Percentiles rank a stretch among this genome's conserved stretches.
Conservation (phyloP, 257 asterid species). For the Nicotiana noctiflora region DNA sequence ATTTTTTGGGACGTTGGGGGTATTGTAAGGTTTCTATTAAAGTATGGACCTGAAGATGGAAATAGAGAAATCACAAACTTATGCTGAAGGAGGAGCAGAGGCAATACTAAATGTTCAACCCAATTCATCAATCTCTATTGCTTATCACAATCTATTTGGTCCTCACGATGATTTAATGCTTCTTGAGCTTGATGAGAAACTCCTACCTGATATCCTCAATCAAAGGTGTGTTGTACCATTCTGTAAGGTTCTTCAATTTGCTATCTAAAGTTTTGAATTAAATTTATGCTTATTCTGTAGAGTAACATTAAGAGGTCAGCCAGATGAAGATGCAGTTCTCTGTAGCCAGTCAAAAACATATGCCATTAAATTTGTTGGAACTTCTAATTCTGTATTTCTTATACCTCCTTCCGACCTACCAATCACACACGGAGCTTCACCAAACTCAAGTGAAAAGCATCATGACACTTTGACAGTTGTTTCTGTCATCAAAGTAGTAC, state of each 20-base stretch:
- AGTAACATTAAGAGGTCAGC: slow-evolving; percentile 83
- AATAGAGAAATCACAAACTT: slow-evolving; percentile 21
- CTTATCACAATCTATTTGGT: slow-evolving; percentile 67
- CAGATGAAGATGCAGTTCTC: slow-evolving; percentile 90
- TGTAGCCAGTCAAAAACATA: slow-evolving; percentile 80
- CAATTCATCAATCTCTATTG: slow-evolving; percentile 50
- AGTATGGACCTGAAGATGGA: neutral
- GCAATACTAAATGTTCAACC: slow-evolving; percentile 60
- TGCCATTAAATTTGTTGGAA: slow-evolving; percentile 84
- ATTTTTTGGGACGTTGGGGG: neutral
- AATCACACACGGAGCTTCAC: slow-evolving; percentile 14
- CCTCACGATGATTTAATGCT: slow-evolving; percentile 71
- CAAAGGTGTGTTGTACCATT: slow-evolving; percentile 45
- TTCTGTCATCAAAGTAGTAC: slow-evolving; percentile 63
- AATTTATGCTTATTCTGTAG: slow-evolving; percentile 24
- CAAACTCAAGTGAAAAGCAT: slow-evolving; percentile 25
- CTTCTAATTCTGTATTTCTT: slow-evolving; percentile 83
- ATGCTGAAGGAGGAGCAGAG: slow-evolving; percentile 58
- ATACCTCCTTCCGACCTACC: slow-evolving; percentile 53
- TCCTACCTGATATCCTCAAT: slow-evolving; percentile 61
- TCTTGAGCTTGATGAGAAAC: slow-evolving; percentile 81
- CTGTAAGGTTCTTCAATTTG: neutral
- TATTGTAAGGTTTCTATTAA: neutral
- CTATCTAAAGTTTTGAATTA: neutral
- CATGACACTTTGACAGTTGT: slow-evolving; percentile 33